phyloP scores from a whole-genome alignment of 805 yeast species.

The Candida boidinii region DNA sequence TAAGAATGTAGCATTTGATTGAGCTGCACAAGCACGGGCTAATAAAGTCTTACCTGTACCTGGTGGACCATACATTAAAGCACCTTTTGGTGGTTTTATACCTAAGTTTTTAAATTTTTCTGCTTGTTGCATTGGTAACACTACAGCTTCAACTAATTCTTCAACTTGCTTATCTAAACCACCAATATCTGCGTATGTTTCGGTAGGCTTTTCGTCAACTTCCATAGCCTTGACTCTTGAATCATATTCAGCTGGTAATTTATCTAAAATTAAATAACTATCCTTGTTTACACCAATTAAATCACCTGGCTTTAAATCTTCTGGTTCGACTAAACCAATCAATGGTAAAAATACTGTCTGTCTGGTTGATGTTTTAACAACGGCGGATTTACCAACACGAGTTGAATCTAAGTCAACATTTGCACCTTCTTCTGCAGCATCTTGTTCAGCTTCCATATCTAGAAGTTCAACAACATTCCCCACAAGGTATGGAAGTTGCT shows the following conservation, averaged over 20 bases:
- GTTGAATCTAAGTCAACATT: conserved; percentile 89
- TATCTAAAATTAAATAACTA: conserved; percentile 85
- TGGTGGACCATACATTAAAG: conserved; percentile 98
- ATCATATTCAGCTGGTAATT: conserved; percentile 95
- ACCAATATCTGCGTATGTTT: conserved; percentile 94
- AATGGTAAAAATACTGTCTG: conserved; percentile 95
- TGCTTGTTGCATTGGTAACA: conserved; percentile 96
- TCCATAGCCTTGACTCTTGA: conserved; percentile 98
- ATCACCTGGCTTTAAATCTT: conserved; percentile 91
- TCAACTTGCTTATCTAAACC: conserved; percentile 98
- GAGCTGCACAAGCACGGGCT: conserved; percentile 99
- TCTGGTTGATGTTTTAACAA: conserved; percentile 92
- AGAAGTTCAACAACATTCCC: conserved; percentile 94
- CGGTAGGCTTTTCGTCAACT: conserved; percentile 97
- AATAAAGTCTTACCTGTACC: conserved; percentile 97
- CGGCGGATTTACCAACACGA: conserved; percentile 94
- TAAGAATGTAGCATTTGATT: conserved; percentile 93
- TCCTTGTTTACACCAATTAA: conserved; percentile 97
- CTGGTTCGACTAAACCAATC: conserved; percentile 91
- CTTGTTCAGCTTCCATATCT: conserved; percentile 78
- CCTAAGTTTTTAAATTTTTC: conserved; percentile 93
- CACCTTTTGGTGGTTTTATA: conserved; percentile 97
- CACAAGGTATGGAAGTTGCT: conserved; percentile 90
- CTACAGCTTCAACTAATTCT: conserved; percentile 97
- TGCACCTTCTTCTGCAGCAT: conserved; percentile 86